Conservation (phyloP, 169 alveolate genomes). For the Cryptosporidium felis region DNA sequence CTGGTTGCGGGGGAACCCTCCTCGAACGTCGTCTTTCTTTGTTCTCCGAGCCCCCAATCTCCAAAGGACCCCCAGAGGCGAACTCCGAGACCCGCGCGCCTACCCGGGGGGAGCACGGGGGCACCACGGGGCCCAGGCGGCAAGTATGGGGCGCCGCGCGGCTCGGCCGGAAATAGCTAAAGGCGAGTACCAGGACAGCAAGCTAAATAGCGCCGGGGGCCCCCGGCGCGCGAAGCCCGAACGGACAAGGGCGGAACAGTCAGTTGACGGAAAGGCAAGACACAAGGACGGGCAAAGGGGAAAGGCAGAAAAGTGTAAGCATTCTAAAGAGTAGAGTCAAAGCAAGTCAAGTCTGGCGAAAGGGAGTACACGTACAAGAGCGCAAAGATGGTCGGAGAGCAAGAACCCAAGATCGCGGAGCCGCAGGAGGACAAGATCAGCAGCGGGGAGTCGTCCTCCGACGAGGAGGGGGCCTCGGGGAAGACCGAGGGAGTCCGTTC, state of each 20-base stretch:
- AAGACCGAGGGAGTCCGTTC: slow-evolving; percentile 30
- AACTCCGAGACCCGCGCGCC: too few species aligned
- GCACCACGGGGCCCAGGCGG: slow-evolving; percentile 5
- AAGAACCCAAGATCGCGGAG: slow-evolving; percentile 63
- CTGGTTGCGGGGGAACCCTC: too few species aligned
- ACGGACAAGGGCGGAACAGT: not conserved
- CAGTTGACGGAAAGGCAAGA: too few species aligned
- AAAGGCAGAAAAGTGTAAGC: not conserved
- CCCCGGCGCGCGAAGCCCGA: too few species aligned
- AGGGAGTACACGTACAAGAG: not conserved
- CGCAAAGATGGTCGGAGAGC: slow-evolving; percentile 43
- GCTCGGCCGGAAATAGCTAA: not conserved
- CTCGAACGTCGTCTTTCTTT: too few species aligned
- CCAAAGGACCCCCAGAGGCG: too few species aligned
- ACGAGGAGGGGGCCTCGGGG: slow-evolving; percentile 2
- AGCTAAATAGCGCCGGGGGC: not conserved
- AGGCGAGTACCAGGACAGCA: not conserved
- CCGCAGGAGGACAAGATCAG: slow-evolving; percentile 52
- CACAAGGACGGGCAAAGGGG: slow-evolving; percentile 27
- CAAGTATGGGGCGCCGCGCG: not conserved
- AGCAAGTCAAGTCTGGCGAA: not conserved
- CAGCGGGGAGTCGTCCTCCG: slow-evolving; percentile 57
- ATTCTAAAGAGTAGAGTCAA: not conserved
- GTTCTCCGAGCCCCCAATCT: too few species aligned
- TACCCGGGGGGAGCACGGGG: not conserved